Conservation (phyloP, 495 filamentous ascomycete species). For the Aspergillus carlsbadensis region DNA sequence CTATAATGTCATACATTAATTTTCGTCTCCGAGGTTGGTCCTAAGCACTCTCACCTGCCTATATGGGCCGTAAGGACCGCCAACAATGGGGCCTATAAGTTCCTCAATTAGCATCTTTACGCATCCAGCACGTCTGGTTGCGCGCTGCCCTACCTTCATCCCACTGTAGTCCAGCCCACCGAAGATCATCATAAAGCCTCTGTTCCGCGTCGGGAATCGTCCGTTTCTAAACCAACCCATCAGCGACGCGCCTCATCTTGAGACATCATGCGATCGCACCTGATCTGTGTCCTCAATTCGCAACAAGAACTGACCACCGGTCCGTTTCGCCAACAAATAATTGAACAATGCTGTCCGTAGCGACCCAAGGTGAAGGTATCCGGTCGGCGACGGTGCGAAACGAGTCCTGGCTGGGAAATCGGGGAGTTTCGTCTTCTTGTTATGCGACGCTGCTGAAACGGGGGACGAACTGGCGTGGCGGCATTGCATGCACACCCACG, state of each 20-base stretch:
- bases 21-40: not conserved
- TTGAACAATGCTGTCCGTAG: conserved; percentile 91
- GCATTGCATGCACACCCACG: conserved; percentile 46
- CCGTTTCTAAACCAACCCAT: conserved; percentile 58
- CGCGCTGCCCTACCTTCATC: conserved; percentile 66
- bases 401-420: conserved; percentile 76
- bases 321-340: conserved; percentile 81
- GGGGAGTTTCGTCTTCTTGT: conserved; percentile 47
- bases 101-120: conserved; percentile 4
- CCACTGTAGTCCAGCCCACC: conserved; percentile 89
- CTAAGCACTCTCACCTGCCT: conserved; percentile 59
- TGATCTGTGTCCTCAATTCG: conserved; percentile 95
- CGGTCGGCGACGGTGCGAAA: conserved; percentile 95
- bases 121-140: not conserved
- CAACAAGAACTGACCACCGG: conserved; percentile 88
- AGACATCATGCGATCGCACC: conserved; percentile 45
- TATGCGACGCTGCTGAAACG: conserved; percentile 20
- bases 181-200: conserved; percentile 71
- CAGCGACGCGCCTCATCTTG: conserved; percentile 22
- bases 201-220: conserved; percentile 76
- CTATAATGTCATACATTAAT: conserved; percentile 36
- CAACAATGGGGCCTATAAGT: conserved; percentile 67
- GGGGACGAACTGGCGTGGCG: conserved; percentile 33
- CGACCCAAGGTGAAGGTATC: conserved; percentile 88
- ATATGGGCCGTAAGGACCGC: conserved; percentile 82